A percentile compares a stretch with the other conserved stretches of the same genome.
Evolutionary conservation across 2,329 filamentous ascomycete genomes (phyloP).

Genomic region (Arthrobotrys pseudoclavata): DNA sequence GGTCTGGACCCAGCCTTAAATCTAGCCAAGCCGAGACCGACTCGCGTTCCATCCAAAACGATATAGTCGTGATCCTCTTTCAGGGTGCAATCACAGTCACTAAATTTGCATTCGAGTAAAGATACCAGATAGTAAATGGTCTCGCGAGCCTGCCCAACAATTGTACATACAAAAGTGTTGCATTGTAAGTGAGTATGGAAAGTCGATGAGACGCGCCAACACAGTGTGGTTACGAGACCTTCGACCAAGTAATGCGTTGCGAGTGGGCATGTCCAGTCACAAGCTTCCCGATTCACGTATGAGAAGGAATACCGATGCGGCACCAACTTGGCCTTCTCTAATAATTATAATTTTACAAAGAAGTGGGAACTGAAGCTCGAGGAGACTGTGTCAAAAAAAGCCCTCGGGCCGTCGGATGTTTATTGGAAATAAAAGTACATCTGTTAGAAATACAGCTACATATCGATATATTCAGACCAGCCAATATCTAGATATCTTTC

Average conservation of each 20-base stretch:
- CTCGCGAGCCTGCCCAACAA: too few relatives aligned
- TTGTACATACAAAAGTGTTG: too few relatives aligned
- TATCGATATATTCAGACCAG: not conserved
- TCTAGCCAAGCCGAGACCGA: too few relatives aligned
- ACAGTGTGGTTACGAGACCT: too few relatives aligned
- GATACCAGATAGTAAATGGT: too few relatives aligned
- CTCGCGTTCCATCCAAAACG: too few relatives aligned
- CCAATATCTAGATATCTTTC: slow-evolving; percentile 4
- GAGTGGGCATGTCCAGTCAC: not conserved
- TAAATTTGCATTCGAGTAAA: too few relatives aligned
- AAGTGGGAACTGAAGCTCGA: not conserved
- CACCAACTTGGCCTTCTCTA: not conserved
- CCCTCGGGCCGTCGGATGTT: not conserved
- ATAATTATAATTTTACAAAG: not conserved
- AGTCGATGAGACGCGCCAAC: too few relatives aligned
- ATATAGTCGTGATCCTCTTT: too few relatives aligned
- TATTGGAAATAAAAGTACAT: slow-evolving; percentile 16
- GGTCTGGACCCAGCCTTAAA: too few relatives aligned
- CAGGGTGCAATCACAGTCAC: too few relatives aligned
- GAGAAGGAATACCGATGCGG: not conserved
- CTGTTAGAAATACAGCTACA: slow-evolving; percentile 2
- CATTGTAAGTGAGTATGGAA: not conserved
- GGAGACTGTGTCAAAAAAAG: not conserved
- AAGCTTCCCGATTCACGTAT: not conserved
- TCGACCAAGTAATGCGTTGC: not conserved